These are phyloP conservation scores for Grosmannia huntii DNA, from an alignment of 2,329 filamentous ascomycete species.

Conservation along the genomic window DNA sequence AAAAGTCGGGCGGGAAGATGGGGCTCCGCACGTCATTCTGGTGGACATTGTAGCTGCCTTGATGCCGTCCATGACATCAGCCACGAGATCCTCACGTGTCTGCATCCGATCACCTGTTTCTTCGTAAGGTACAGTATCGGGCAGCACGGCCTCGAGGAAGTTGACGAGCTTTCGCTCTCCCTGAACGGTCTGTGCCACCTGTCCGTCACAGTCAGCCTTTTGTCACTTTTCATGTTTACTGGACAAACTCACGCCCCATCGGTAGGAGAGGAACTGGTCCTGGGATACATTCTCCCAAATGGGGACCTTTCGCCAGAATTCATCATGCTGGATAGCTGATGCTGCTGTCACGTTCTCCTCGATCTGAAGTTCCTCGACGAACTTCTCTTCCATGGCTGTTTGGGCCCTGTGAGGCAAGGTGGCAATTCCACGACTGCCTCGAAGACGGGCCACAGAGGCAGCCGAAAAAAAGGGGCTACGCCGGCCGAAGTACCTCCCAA, in stretches of 20 bases:
- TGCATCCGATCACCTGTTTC: conserved; percentile 20
- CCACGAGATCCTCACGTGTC: conserved; percentile 38
- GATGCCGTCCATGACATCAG: conserved; percentile 40
- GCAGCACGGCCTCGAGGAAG: conserved; percentile 38
- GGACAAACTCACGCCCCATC: conserved; percentile 36
- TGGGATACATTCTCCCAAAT: conserved; percentile 34
- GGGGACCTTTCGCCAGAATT: conserved; percentile 38
- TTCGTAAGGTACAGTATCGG: conserved; percentile 31
- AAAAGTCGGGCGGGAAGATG: background rate
- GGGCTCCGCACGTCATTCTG: conserved; percentile 31
- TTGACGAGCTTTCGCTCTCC: conserved; percentile 29
- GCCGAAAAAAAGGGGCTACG: background rate
- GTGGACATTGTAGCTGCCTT: conserved; percentile 45
- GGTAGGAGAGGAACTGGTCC: conserved; percentile 37
- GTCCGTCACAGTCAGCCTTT: background rate
- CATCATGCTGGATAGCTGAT: conserved; percentile 13
- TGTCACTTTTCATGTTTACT: background rate
- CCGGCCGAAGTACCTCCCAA: background rate
- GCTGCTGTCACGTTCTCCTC: background rate
- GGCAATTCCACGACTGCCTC: background rate
- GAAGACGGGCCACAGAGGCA: background rate
- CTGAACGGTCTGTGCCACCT: conserved; percentile 38
- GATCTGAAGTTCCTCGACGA: background rate
- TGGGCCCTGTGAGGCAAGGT: conserved; percentile 1
- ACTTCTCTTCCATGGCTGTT: background rate